Base-by-base conservation (phyloP, 805 yeast genomes). In the Ogataea polymorpha region DNA sequence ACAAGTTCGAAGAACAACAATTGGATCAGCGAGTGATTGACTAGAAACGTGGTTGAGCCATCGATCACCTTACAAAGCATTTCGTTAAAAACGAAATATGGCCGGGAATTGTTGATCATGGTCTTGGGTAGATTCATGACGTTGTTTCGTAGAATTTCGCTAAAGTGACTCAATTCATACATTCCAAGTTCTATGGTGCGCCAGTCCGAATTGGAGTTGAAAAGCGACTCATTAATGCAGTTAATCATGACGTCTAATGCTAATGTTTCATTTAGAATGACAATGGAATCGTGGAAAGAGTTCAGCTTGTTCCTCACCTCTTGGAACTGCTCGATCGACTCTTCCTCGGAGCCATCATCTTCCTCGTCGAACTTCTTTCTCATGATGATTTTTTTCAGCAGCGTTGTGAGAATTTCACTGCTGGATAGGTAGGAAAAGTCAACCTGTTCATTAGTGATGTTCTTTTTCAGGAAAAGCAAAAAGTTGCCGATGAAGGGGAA, bases 111-210 rank as follows among this genome's bases (percentile, higher is more conserved):
- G 41, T 72, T 70, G 23, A 88, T 72, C 62, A 81, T 82, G 15
- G 69, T 71, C 57, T 86, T 81, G 30, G 83, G 82, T 29, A 85
- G 56, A 53, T 80, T 80, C 62, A 88, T 77, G n/a, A 82, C 62
- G 51, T 87, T 87, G 54, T 81, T 85, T 61, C 87, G 79, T 43
- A 90, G 69, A 41, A 86, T 76, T 46, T 91, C 98, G 37, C 89
- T 80, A 50, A 82, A 80, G 50, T 81, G 83, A 39, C 79, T 76
- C 56, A 93, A 72, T 63, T 90, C 95, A 59, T 72, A 89, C 38
- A 93, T 68, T 3, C 96, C 97, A 48, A 93, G 71, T 63, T 93
- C 99, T 28, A 87, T 71, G 20, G 75, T 77, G 58, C 88, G 77
- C 98, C 98, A 90, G 49, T 80, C 78, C 23, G 47, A 34, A 8